Percentiles rank a stretch among this genome's conserved stretches.
phyloP scores from a whole-genome alignment of 306 rosid species.

The Vigna nakashimae region DNA sequence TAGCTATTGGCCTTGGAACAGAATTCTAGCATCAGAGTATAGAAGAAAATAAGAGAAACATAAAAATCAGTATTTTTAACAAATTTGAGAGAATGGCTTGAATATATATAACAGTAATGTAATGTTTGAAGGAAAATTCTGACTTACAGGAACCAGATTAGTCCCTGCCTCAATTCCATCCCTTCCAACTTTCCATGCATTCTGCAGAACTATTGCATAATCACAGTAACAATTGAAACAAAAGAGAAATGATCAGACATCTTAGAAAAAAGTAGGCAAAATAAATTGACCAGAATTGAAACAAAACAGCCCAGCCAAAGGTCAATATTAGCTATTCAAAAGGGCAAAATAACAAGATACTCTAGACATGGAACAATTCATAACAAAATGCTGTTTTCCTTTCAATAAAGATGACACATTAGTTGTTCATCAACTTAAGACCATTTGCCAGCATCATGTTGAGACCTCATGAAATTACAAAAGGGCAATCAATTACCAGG shows the following conservation, averaged over 20 bases:
- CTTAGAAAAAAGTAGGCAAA: conserved; percentile 1
- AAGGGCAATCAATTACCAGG: not conserved
- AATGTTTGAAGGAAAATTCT: conserved; percentile 32
- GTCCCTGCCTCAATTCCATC: conserved; percentile 84
- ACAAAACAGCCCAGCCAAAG: conserved; percentile 4
- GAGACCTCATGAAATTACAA: not conserved
- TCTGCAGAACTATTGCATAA: conserved; percentile 67
- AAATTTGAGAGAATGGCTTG: conserved; percentile 1
- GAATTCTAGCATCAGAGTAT: conserved; percentile 35
- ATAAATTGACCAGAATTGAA: not conserved
- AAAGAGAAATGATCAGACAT: conserved; percentile 28
- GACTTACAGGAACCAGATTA: conserved; percentile 57
- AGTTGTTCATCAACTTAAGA: conserved; percentile 14
- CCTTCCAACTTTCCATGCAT: conserved; percentile 74
- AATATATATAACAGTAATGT: conserved; percentile 26
- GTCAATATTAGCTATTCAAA: not conserved
- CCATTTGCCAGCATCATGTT: not conserved
- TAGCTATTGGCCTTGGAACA: conserved; percentile 57
- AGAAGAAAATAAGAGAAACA: conserved; percentile 31
- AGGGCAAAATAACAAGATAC: conserved; percentile 16
- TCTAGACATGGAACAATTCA: conserved; percentile 22
- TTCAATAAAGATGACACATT: not conserved
- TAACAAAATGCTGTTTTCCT: conserved; percentile 10
- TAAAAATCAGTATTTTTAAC: conserved; percentile 17
- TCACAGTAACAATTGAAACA: conserved; percentile 17